Conservation (phyloP, 179 eudicot genomes). For the Heliamphora pulchella region DNA sequence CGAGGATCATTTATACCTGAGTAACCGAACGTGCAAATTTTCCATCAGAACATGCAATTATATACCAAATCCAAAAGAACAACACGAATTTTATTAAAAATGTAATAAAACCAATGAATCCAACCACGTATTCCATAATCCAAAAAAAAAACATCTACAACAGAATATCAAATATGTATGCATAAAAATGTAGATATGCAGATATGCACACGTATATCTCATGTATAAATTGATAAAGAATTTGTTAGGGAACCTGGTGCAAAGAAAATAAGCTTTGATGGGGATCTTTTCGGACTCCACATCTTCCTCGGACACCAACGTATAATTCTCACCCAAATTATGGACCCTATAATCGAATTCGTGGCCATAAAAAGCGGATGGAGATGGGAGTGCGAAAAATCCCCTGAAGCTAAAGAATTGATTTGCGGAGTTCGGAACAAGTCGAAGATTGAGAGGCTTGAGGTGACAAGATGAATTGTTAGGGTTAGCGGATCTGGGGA, state of each 20-base stretch:
- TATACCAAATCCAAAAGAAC: neutral
- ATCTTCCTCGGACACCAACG: slow-evolving; percentile 22
- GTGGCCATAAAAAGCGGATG: slow-evolving; percentile 27
- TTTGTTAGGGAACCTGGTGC: slow-evolving; percentile 53
- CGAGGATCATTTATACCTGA: neutral
- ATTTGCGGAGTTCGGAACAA: slow-evolving; percentile 18
- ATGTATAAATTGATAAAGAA: neutral
- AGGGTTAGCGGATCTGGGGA: slow-evolving; percentile 11
- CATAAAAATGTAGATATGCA: no score
- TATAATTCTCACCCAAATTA: slow-evolving; percentile 23
- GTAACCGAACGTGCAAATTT: neutral
- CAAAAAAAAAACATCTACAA: neutral
- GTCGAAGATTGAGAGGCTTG: slow-evolving; percentile 13
- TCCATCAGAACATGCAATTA: neutral
- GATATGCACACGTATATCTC: neutral
- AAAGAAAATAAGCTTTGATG: slow-evolving; percentile 70
- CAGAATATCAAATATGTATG: no score
- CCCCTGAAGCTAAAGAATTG: slow-evolving; percentile 31
- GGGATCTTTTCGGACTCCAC: slow-evolving; percentile 53
- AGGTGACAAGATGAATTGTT: neutral
- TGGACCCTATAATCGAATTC: slow-evolving; percentile 39
- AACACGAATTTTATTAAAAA: neutral
- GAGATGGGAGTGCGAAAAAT: slow-evolving; percentile 48
- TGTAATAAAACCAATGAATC: neutral
- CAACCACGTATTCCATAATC: neutral